Conservation (phyloP, 2,329 filamentous ascomycete species). For the Purpureocillium takamizusanense region DNA sequence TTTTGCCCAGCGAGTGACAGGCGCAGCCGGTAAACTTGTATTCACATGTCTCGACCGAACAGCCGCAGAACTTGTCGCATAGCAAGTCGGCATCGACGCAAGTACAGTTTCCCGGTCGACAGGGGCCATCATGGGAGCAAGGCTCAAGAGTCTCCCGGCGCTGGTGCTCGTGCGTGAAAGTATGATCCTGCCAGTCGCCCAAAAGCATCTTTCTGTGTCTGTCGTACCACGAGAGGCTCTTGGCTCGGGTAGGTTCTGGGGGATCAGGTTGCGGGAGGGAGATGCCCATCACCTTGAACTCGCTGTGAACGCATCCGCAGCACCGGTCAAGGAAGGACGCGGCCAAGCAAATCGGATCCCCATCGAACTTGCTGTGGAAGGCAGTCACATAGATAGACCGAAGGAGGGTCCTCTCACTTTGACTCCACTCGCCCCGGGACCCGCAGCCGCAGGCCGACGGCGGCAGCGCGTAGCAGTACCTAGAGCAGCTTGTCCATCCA, state of each 20-base stretch:
- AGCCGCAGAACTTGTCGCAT: constrained; percentile 66
- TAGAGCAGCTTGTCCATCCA: constrained; percentile 9
- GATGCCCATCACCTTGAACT: constrained; percentile 16
- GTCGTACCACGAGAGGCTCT: constrained; percentile 45
- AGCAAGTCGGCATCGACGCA: constrained; percentile 54
- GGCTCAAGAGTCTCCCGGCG: constrained; percentile 51
- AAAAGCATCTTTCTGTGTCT: constrained; percentile 44
- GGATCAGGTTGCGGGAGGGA: constrained; percentile 14
- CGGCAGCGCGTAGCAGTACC: constrained; percentile 29
- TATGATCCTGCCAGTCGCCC: constrained; percentile 47
- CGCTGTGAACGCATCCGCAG: constrained; percentile 40
- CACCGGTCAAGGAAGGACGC: constrained; percentile 39
- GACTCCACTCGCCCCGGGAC: constrained; percentile 31
- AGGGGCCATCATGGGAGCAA: constrained; percentile 62
- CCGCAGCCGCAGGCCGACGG: constrained; percentile 12
- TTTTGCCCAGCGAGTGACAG: constrained; percentile 52
- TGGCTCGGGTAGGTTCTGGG: constrained; percentile 26
- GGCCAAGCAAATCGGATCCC: constrained; percentile 37
- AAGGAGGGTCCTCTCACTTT: constrained; percentile 39
- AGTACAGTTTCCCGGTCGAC: constrained; percentile 48
- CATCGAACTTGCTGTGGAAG: constrained; percentile 28
- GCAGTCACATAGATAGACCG: constrained; percentile 35
- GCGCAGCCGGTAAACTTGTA: constrained; percentile 59
- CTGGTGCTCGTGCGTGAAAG: constrained; percentile 45
- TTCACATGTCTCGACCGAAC: constrained; percentile 47